Evolutionary conservation across 176 grass and related monocot genomes (phyloP).

Genomic region (Dendrocalamus sinicus): DNA sequence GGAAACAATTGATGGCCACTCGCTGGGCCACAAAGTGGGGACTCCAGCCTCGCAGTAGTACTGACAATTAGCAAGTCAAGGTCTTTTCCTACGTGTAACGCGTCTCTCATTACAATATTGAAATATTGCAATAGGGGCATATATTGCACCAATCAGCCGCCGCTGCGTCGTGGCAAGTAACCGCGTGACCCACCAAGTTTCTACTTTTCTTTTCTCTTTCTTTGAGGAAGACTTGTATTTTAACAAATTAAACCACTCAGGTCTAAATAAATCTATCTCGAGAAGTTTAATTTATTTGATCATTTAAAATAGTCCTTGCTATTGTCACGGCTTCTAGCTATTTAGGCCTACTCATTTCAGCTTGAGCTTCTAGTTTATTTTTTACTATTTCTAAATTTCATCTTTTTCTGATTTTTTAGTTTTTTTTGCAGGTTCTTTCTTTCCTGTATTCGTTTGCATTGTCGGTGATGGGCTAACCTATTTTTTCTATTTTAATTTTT

Average conservation of each 20-base stretch:
- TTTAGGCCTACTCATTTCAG: neutral
- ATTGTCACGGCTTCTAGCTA: neutral
- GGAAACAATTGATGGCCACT: constrained; percentile 14
- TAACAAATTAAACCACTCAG: constrained; percentile 5
- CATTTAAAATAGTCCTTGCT: neutral
- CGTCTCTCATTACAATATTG: constrained; percentile 28
- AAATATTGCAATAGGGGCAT: no score
- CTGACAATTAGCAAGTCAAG: constrained; percentile 41
- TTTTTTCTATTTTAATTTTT: no score
- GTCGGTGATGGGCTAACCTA: no score
- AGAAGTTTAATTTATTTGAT: constrained; percentile 19
- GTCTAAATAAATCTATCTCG: neutral
- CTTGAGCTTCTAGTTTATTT: no score
- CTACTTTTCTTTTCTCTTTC: neutral
- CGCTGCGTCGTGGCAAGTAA: constrained; percentile 42
- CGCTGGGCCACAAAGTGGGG: constrained; percentile 22
- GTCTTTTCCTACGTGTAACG: constrained; percentile 59
- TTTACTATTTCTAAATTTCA: no score
- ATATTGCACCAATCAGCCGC: constrained; percentile 1
- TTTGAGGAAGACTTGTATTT: neutral
- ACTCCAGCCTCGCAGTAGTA: neutral
- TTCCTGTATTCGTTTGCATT: no score
- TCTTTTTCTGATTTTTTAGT: no score
- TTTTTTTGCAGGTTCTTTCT: no score
- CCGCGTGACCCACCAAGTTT: constrained; percentile 38